phyloP scores from a whole-genome alignment of 306 rosid genomes.

The Cicer yamashitae region DNA sequence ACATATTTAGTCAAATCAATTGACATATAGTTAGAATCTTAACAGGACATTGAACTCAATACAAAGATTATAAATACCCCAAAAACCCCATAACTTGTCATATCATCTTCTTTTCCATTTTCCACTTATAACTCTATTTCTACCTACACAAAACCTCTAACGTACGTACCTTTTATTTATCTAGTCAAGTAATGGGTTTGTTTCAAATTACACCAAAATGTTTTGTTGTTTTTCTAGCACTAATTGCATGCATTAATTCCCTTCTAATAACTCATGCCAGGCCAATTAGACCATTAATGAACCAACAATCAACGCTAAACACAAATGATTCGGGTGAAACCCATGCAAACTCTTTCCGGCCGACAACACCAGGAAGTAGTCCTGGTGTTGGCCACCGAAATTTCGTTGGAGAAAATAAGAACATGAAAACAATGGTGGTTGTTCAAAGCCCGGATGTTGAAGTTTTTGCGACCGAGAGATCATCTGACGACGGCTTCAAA shows the following conservation, averaged over 20 bases:
- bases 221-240: constrained; percentile 23
- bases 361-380: constrained; percentile 68
- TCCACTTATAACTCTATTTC: background rate
- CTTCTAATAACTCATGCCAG: constrained; percentile 35
- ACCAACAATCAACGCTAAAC: constrained; percentile 7
- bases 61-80: constrained; percentile 38
- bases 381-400: constrained; percentile 62
- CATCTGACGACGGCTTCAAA: constrained; percentile 37
- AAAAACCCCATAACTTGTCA: background rate
- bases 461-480: constrained; percentile 1
- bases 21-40: constrained; percentile 11
- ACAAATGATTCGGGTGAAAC: background rate
- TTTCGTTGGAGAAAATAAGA: background rate
- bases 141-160: background rate
- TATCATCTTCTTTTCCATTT: constrained; percentile 1
- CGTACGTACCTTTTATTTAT: background rate
- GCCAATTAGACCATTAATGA: constrained; percentile 31
- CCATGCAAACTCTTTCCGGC: constrained; percentile 45
- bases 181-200: constrained; percentile 36
- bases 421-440: constrained; percentile 10
- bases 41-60: background rate
- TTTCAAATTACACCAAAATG: constrained; percentile 29
- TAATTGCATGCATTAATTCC: constrained; percentile 30
- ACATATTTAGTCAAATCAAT: constrained; percentile 37
- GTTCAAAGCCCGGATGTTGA: constrained; percentile 36